These are phyloP conservation scores for Annulohypoxylon bovei DNA, from an alignment of 495 filamentous ascomycete species.

Conservation along the genomic window DNA sequence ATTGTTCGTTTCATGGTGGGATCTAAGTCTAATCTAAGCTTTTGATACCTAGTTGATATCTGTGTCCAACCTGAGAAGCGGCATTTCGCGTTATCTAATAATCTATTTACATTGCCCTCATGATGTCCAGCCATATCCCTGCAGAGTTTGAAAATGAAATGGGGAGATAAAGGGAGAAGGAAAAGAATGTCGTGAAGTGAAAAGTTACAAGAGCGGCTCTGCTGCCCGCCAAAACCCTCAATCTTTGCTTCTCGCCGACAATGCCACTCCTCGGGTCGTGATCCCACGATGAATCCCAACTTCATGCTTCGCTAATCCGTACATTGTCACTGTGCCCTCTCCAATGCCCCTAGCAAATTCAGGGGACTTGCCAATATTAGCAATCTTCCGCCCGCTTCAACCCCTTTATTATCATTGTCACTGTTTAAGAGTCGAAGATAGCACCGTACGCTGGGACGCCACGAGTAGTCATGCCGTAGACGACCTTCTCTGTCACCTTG, in stretches of 20 bases:
- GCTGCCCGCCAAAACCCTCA: constrained; percentile 17
- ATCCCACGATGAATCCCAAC: constrained; percentile 33
- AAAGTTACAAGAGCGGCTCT: constrained; percentile 33
- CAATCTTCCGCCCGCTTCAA: constrained; percentile 1
- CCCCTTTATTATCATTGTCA: neutral
- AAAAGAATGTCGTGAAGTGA: constrained; percentile 36
- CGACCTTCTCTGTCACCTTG: constrained; percentile 73
- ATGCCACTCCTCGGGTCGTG: constrained; percentile 32
- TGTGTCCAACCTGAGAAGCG: constrained; percentile 40
- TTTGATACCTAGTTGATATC: constrained; percentile 38
- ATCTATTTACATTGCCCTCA: constrained; percentile 36
- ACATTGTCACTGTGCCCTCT: neutral
- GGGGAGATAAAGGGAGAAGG: constrained; percentile 1
- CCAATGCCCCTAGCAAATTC: neutral
- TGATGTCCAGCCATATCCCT: constrained; percentile 28
- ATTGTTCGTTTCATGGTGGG: constrained; percentile 32
- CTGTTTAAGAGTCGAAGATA: constrained; percentile 77
- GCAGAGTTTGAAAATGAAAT: constrained; percentile 23
- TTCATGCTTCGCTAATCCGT: constrained; percentile 11
- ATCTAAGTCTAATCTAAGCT: constrained; percentile 44
- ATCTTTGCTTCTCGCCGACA: constrained; percentile 28
- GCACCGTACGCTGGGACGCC: constrained; percentile 79
- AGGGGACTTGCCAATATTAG: constrained; percentile 17
- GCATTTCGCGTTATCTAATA: constrained; percentile 37
- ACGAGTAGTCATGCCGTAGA: constrained; percentile 75